Evolutionary conservation across 2,329 filamentous ascomycete genomes (phyloP).

Genomic region (Cadophora sp.): DNA sequence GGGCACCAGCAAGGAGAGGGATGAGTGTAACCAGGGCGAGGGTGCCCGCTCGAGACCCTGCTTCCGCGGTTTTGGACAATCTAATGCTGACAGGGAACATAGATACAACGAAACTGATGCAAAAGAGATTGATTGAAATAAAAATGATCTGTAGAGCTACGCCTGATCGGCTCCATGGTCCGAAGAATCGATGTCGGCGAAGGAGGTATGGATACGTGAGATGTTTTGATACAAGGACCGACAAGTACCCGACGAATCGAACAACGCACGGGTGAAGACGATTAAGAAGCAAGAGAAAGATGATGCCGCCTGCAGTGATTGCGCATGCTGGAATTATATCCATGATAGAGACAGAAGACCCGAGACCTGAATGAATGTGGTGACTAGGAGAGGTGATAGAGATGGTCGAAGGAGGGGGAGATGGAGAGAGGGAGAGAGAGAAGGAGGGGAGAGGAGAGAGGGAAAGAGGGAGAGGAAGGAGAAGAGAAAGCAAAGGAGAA

Average conservation of each 20-base stretch:
- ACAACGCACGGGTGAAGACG: slow-evolving; percentile 1
- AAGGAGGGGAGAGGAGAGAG: background rate
- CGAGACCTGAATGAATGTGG: slow-evolving; percentile 5
- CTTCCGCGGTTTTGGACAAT: slow-evolving; percentile 21
- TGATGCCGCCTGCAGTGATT: slow-evolving; percentile 7
- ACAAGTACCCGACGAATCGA: slow-evolving; percentile 3
- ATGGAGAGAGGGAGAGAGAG: background rate
- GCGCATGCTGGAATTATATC: slow-evolving; percentile 6
- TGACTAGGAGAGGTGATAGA: background rate
- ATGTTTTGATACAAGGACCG: slow-evolving; percentile 3
- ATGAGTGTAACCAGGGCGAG: slow-evolving; percentile 34
- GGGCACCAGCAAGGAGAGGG: slow-evolving; percentile 33
- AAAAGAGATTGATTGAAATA: slow-evolving; percentile 7
- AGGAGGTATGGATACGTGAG: slow-evolving; percentile 7
- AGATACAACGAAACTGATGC: slow-evolving; percentile 3
- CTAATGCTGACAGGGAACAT: background rate
- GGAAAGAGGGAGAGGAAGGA: background rate
- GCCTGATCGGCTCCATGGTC: slow-evolving; percentile 2
- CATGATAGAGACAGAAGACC: slow-evolving; percentile 1
- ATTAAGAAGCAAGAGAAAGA: slow-evolving; percentile 6
- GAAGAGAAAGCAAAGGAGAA: background rate
- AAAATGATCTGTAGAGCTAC: slow-evolving; percentile 5
- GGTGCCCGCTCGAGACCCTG: slow-evolving; percentile 25
- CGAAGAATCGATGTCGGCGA: background rate
- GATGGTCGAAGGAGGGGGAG: background rate